These are phyloP conservation scores for Lipomyces sp. DNA, from an alignment of 805 yeast genomes.

Conservation along the genomic window DNA sequence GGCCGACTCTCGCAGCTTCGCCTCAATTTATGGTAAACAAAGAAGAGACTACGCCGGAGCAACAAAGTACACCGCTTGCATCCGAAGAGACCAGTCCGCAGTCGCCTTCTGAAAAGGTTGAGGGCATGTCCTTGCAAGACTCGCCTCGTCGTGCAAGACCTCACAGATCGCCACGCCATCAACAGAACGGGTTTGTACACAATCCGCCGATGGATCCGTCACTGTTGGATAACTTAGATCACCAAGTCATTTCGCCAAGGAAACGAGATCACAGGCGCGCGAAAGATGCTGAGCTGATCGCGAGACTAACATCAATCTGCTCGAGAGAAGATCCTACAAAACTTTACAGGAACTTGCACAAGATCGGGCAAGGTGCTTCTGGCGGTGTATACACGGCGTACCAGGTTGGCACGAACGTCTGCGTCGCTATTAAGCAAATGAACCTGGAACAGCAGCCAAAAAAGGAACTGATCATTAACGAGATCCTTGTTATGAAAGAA, in stretches of 20 bases:
- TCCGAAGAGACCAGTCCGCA: no score
- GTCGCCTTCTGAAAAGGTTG: no score
- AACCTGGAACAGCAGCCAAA: conserved; percentile 91
- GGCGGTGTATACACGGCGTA: conserved; percentile 95
- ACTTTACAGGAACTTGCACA: conserved; percentile 50
- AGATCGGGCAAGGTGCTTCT: conserved; percentile 97
- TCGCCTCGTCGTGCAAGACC: conserved; percentile 18
- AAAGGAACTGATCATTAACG: conserved; percentile 91
- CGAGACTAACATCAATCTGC: conserved; percentile 77
- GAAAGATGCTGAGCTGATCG: conserved; percentile 76
- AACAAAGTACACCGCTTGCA: no score
- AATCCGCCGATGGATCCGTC: not conserved
- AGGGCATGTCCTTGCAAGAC: no score
- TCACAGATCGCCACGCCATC: conserved; percentile 14
- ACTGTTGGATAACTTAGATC: conserved; percentile 5
- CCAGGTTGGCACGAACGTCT: conserved; percentile 41
- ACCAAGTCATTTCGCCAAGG: conserved; percentile 39
- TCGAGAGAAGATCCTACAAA: conserved; percentile 83
- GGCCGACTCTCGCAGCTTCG: no score
- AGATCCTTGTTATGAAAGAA: conserved; percentile 92
- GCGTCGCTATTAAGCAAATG: conserved; percentile 96
- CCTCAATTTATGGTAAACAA: no score
- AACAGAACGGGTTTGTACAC: conserved; percentile 10
- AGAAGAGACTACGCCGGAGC: no score
- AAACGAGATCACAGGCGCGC: conserved; percentile 74